phyloP scores from a whole-genome alignment of 495 filamentous ascomycete genomes.

The Lineolata rhizophorae region DNA sequence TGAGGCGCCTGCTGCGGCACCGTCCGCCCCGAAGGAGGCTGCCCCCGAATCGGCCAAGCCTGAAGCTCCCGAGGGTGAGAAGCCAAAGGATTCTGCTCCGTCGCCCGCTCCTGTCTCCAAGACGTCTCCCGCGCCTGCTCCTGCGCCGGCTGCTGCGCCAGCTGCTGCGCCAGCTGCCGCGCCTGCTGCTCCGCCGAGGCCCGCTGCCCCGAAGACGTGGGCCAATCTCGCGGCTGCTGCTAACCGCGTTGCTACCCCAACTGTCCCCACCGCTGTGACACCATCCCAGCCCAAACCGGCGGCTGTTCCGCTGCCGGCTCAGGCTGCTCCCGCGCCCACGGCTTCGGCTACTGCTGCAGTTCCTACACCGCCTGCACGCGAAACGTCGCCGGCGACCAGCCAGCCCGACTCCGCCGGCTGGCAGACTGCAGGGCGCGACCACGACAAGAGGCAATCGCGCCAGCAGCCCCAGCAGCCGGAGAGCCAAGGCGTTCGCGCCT shows the following conservation, averaged over 20 bases:
- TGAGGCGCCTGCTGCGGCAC: conserved; percentile 8
- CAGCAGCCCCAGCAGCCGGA: conserved; percentile 23
- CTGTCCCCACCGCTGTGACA: conserved; percentile 8
- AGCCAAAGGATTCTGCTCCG: conserved; percentile 34
- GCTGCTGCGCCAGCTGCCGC: conserved; percentile 5
- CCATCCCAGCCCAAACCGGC: conserved; percentile 10
- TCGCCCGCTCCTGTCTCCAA: conserved; percentile 29
- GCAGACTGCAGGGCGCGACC: conserved; percentile 57
- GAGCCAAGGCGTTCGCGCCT: conserved; percentile 35
- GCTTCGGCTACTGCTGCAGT: conserved; percentile 14
- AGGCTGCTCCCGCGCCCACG: conserved; percentile 7
- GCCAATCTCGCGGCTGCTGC: conserved; percentile 50
- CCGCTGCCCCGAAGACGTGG: conserved; percentile 65
- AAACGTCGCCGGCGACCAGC: conserved; percentile 20
- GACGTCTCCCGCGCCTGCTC: conserved; percentile 20
- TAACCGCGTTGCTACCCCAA: conserved; percentile 19
- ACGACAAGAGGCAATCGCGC: conserved; percentile 61
- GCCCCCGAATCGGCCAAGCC: conserved; percentile 18
- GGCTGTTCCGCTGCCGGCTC: conserved; percentile 3
- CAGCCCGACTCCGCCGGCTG: conserved; percentile 36
- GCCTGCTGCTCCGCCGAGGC: conserved; percentile 19
- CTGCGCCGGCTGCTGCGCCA: conserved; percentile 16
- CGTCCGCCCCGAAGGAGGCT: conserved; percentile 14
- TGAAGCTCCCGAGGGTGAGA: conserved; percentile 24
- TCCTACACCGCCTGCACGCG: conserved; percentile 22